phyloP scores from a whole-genome alignment of 768 basidiomycete species.

The Fistulinella prunicolor region DNA sequence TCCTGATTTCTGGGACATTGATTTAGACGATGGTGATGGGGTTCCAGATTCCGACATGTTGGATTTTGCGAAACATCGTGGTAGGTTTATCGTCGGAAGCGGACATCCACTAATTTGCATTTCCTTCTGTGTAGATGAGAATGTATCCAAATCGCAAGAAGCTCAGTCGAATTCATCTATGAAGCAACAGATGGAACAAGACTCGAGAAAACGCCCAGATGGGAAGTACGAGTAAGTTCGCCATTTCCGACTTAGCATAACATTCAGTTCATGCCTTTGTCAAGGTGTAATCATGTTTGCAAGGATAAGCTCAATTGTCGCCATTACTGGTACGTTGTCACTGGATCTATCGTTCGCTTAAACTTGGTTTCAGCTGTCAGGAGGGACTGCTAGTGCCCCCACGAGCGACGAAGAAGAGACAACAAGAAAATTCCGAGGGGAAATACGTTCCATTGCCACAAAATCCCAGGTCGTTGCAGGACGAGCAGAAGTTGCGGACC shows the following conservation, averaged over 20 bases:
- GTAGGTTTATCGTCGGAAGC: constrained; percentile 12
- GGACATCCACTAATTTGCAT: neutral
- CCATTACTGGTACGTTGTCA: constrained; percentile 58
- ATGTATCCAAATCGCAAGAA: neutral
- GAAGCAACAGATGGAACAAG: constrained; percentile 6
- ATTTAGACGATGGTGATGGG: constrained; percentile 31
- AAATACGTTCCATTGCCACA: neutral
- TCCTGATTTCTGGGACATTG: constrained; percentile 63
- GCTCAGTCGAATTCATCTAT: constrained; percentile 1
- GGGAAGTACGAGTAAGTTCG: constrained; percentile 58
- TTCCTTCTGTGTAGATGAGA: constrained; percentile 1
- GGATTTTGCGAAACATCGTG: constrained; percentile 34
- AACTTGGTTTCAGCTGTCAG: constrained; percentile 54
- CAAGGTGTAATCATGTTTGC: constrained; percentile 77
- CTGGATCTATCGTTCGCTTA: constrained; percentile 3
- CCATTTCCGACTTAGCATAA: neutral
- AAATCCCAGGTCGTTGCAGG: constrained; percentile 1
- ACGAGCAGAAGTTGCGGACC: constrained; percentile 1
- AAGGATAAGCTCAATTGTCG: constrained; percentile 74
- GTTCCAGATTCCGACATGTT: constrained; percentile 20
- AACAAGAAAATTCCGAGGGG: constrained; percentile 14
- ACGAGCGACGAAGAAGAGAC: constrained; percentile 33
- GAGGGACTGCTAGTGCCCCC: constrained; percentile 62
- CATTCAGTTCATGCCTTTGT: neutral
- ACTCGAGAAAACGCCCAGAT: constrained; percentile 48